Evolutionary conservation across 306 rosid genomes (phyloP).

Genomic region (Vigna nakashimae): DNA sequence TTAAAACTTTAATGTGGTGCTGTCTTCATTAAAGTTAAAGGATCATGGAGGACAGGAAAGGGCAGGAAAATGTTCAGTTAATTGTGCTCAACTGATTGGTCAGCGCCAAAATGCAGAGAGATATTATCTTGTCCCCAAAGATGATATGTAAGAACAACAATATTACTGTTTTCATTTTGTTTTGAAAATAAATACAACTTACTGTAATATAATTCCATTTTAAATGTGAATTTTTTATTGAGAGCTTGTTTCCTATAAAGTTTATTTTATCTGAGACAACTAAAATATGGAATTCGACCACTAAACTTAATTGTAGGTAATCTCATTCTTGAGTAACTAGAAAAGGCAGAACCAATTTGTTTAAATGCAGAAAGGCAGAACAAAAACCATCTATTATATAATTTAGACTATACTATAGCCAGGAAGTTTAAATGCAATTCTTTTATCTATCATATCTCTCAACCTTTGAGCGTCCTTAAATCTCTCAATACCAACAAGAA

Average conservation of each 20-base stretch:
- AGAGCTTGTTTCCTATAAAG: too few relatives aligned
- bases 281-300: too few relatives aligned
- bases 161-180: background rate
- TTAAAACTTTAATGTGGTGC: conserved; percentile 30
- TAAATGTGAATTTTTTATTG: too few relatives aligned
- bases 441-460: conserved; percentile 9
- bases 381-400: background rate
- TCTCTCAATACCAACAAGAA: conserved; percentile 8
- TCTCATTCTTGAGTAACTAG: too few relatives aligned
- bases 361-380: background rate
- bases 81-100: conserved; percentile 90
- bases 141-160: conserved; percentile 72
- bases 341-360: background rate
- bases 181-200: too few relatives aligned
- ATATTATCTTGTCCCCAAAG: conserved; percentile 89
- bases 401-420: background rate
- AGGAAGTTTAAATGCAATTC: conserved; percentile 11
- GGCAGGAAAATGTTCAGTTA: conserved; percentile 96
- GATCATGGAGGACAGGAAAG: conserved; percentile 97
- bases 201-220: too few relatives aligned
- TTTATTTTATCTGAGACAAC: too few relatives aligned
- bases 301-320: too few relatives aligned
- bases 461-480: conserved; percentile 15
- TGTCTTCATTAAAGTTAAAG: conserved; percentile 48
- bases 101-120: conserved; percentile 95